These are phyloP conservation scores for Cordyceps fumosorosea DNA, from an alignment of 2,329 filamentous ascomycete species.

Conservation along the genomic window DNA sequence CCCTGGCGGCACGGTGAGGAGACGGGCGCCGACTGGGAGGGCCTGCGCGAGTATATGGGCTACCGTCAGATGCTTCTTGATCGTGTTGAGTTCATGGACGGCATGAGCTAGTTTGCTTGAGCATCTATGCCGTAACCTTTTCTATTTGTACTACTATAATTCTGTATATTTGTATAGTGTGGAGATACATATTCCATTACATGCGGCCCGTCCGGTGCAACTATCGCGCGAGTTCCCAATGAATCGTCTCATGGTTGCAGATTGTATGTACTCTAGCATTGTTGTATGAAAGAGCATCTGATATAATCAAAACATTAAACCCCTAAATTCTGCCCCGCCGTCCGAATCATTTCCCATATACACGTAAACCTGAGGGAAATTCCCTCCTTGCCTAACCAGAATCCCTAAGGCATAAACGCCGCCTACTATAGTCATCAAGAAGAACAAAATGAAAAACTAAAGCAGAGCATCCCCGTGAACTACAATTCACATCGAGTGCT, in stretches of 20 bases:
- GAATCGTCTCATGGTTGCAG: too few relatives aligned
- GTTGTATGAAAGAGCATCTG: background rate
- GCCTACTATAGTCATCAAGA: too few relatives aligned
- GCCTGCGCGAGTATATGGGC: conserved; percentile 73
- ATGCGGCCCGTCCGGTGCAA: background rate
- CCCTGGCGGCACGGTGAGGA: conserved; percentile 77
- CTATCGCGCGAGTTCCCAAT: too few relatives aligned
- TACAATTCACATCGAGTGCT: too few relatives aligned
- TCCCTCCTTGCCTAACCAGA: background rate
- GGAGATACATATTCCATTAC: background rate
- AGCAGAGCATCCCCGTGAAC: too few relatives aligned
- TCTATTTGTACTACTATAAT: conserved; percentile 10
- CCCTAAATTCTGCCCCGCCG: background rate
- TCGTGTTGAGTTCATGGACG: conserved; percentile 82
- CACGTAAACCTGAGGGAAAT: background rate
- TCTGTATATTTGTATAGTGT: conserved; percentile 5
- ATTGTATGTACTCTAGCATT: too few relatives aligned
- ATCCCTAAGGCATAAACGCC: too few relatives aligned
- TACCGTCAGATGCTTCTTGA: conserved; percentile 86
- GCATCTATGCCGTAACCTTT: background rate
- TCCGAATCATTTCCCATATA: background rate
- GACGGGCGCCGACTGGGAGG: conserved; percentile 84
- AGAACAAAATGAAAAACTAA: too few relatives aligned
- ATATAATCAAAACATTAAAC: background rate
- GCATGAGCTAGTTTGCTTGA: conserved; percentile 53